phyloP scores from a whole-genome alignment of 2,329 filamentous ascomycete genomes.

The Cadophora sp. region DNA sequence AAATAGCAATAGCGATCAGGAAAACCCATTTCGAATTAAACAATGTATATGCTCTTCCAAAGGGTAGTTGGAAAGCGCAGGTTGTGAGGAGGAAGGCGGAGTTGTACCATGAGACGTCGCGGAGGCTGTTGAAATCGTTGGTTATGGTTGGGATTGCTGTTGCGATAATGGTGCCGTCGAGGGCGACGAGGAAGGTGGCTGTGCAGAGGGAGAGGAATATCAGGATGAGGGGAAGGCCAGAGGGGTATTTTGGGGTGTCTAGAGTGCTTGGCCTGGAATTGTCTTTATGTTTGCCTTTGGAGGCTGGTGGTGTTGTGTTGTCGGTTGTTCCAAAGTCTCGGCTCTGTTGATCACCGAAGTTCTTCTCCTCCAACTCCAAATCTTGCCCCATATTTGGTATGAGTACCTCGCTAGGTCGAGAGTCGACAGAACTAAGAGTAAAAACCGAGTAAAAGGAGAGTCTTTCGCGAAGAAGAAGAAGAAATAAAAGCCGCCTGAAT shows the following conservation, averaged over 20 bases:
- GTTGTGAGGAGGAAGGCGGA: slow-evolving; percentile 45
- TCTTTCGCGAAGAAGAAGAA: too few species aligned
- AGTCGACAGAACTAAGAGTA: too few species aligned
- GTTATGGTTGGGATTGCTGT: slow-evolving; percentile 49
- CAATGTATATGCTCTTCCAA: slow-evolving; percentile 33
- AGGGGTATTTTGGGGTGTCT: slow-evolving; percentile 18
- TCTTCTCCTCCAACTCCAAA: not conserved
- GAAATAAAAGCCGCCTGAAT: not conserved
- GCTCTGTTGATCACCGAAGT: too few species aligned
- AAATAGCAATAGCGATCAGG: slow-evolving; percentile 32
- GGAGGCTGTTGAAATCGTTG: slow-evolving; percentile 45
- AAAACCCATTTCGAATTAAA: slow-evolving; percentile 36
- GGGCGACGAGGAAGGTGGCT: slow-evolving; percentile 28
- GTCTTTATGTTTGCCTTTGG: not conserved
- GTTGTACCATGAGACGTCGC: slow-evolving; percentile 47
- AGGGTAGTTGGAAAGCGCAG: slow-evolving; percentile 40
- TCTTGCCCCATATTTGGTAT: not conserved
- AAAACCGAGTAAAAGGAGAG: too few species aligned
- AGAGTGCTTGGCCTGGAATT: not conserved
- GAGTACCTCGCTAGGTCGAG: too few species aligned
- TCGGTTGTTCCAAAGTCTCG: too few species aligned
- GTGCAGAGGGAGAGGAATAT: slow-evolving; percentile 28
- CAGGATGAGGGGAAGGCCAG: slow-evolving; percentile 20
- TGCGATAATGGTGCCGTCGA: slow-evolving; percentile 37
- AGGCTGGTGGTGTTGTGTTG: too few species aligned